Conservation (phyloP, 805 yeast genomes). For the Candida taoyuanica region DNA sequence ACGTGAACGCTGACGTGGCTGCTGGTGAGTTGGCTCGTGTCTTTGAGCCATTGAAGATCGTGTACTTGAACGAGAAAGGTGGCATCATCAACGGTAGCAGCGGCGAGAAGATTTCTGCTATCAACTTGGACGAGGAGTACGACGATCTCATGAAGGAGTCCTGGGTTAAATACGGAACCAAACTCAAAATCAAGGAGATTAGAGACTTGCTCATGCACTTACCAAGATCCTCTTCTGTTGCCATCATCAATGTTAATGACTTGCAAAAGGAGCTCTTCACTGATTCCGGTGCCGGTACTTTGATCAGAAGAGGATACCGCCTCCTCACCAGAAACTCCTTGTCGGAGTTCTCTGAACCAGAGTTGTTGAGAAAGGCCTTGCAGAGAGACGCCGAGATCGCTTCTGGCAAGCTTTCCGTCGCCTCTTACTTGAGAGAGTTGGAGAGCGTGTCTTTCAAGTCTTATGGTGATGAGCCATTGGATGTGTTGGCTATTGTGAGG, state of each 20-base stretch:
- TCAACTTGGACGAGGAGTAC: constrained; percentile 94
- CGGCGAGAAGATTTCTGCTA: constrained; percentile 82
- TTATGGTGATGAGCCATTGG: constrained; percentile 94
- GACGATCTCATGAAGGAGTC: constrained; percentile 85
- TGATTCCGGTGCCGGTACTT: constrained; percentile 98
- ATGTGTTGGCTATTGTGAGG: constrained; percentile 83
- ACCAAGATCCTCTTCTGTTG: constrained; percentile 97
- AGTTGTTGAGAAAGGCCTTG: constrained; percentile 69
- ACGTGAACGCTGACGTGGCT: constrained; percentile 98
- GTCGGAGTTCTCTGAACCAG: constrained; percentile 67
- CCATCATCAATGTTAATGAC: constrained; percentile 92
- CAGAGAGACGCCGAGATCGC: constrained; percentile 71
- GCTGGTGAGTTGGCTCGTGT: constrained; percentile 97
- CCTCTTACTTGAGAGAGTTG: constrained; percentile 72
- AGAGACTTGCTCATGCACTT: constrained; percentile 88
- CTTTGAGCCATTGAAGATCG: constrained; percentile 94
- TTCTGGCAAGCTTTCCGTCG: constrained; percentile 68
- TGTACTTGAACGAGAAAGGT: constrained; percentile 95
- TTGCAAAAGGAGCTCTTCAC: constrained; percentile 96
- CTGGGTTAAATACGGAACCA: constrained; percentile 99
- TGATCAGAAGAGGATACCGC: constrained; percentile 96
- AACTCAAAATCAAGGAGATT: constrained; percentile 93
- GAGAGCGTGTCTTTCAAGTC: constrained; percentile 62
- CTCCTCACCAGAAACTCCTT: constrained; percentile 66
- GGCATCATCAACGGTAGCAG: constrained; percentile 92